These are phyloP conservation scores for Theobroma cacao DNA, from an alignment of 345 rosid species.

Conservation along the genomic window DNA sequence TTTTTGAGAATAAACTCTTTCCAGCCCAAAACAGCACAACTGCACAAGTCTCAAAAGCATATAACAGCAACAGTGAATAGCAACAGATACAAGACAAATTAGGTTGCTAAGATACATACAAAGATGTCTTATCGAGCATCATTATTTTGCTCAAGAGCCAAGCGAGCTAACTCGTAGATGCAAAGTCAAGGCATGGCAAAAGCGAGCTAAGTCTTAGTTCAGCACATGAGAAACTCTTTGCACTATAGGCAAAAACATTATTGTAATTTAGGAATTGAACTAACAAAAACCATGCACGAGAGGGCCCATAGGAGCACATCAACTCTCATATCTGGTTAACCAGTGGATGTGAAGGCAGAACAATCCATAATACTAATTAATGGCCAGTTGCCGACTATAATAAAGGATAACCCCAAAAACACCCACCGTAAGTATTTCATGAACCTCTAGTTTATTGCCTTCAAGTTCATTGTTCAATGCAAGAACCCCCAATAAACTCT, in stretches of 20 bases:
- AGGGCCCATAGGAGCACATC: background rate
- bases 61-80: no score
- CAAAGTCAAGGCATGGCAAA: background rate
- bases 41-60: background rate
- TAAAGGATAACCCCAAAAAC: background rate
- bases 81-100: no score
- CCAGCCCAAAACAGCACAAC: background rate
- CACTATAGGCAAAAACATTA: background rate
- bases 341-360: background rate
- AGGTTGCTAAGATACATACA: no score
- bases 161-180: background rate
- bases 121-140: background rate
- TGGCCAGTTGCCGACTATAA: background rate
- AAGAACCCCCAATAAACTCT: background rate
- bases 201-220: background rate
- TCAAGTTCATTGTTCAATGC: background rate
- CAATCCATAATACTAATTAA: background rate
- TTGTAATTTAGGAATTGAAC: background rate
- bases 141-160: background rate
- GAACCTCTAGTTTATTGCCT: background rate
- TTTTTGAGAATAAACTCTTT: background rate
- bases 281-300: background rate
- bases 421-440: background rate
- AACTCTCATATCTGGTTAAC: background rate
- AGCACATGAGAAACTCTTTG: background rate